Percentiles rank a stretch among this genome's conserved stretches.
These are phyloP conservation scores for Vanrija humicola DNA, from an alignment of 1,284 basidiomycete genomes.

Conservation along the genomic window DNA sequence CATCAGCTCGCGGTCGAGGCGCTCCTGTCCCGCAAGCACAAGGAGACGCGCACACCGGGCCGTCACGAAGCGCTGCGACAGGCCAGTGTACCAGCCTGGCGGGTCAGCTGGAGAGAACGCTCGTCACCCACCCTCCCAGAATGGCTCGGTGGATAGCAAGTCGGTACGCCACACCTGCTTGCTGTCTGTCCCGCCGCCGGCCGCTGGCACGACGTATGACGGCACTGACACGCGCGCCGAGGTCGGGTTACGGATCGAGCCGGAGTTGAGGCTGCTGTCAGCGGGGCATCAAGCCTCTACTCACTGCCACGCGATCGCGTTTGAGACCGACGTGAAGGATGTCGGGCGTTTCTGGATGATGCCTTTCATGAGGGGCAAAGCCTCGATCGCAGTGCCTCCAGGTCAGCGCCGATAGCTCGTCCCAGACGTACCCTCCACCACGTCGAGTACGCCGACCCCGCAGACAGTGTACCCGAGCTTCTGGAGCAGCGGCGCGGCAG, in stretches of 20 bases:
- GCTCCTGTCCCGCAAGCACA: conserved; percentile 85
- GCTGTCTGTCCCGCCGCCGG: conserved; percentile 24
- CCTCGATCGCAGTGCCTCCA: conserved; percentile 85
- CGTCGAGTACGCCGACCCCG: conserved; percentile 86
- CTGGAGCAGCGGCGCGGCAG: conserved; percentile 64
- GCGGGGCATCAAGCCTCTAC: conserved; percentile 43
- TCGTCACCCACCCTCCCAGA: conserved; percentile 69
- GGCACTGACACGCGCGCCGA: conserved; percentile 86
- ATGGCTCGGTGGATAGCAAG: conserved; percentile 76
- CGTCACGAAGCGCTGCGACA: conserved; percentile 73
- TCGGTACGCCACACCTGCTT: conserved; percentile 73
- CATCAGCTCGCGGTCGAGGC: conserved; percentile 89
- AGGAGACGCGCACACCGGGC: conserved; percentile 77
- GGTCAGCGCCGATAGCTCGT: conserved; percentile 1
- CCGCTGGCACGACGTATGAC: conserved; percentile 59
- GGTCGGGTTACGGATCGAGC: conserved; percentile 69
- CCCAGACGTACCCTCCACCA: conserved; percentile 74
- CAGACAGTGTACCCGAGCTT: conserved; percentile 65
- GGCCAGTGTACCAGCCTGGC: conserved; percentile 81
- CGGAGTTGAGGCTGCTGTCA: conserved; percentile 61
- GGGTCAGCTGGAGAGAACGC: background rate
- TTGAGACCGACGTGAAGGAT: conserved; percentile 74
- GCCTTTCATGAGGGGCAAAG: conserved; percentile 82
- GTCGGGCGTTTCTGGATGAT: conserved; percentile 81
- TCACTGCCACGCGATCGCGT: conserved; percentile 93